A percentile compares a stretch with the other conserved stretches of the same genome.
Evolutionary conservation across 768 basidiomycete species (phyloP).

Genomic region (Agrocybe pediades): DNA sequence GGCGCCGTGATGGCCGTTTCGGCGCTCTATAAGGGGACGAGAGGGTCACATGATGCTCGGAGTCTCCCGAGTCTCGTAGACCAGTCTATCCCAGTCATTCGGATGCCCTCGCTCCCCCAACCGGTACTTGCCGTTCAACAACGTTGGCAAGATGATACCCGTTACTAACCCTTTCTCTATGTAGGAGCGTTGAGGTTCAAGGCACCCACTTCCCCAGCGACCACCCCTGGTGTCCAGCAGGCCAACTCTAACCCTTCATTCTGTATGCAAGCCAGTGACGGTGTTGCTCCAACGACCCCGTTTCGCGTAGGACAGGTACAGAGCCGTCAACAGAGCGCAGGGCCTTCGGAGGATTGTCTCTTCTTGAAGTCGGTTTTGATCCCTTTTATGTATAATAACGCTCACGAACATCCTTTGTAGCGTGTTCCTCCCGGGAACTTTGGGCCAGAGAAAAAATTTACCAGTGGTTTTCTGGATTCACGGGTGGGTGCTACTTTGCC

Average conservation of each 20-base stretch:
- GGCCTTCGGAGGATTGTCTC: constrained; percentile 39
- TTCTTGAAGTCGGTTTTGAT: constrained; percentile 35
- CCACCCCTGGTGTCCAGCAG: constrained; percentile 26
- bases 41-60: too few relatives aligned
- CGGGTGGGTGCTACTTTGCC: constrained; percentile 26
- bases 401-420: constrained; percentile 24
- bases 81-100: too few relatives aligned
- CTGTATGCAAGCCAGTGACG: constrained; percentile 32
- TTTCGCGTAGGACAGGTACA: constrained; percentile 18
- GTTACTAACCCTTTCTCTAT: too few relatives aligned
- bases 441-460: constrained; percentile 22
- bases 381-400: too few relatives aligned
- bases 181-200: constrained; percentile 36
- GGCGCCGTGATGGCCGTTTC: too few relatives aligned
- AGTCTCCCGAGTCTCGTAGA: too few relatives aligned
- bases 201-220: constrained; percentile 30
- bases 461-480: constrained; percentile 49
- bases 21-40: too few relatives aligned
- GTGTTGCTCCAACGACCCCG: constrained; percentile 31
- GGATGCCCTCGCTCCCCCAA: too few relatives aligned
- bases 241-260: constrained; percentile 31
- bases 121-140: too few relatives aligned
- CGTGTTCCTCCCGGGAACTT: constrained; percentile 36
- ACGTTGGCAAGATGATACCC: too few relatives aligned
- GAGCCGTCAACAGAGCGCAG: background rate